Conservation (phyloP, 139 green algal genomes). For the Haematococcus lacustris region DNA sequence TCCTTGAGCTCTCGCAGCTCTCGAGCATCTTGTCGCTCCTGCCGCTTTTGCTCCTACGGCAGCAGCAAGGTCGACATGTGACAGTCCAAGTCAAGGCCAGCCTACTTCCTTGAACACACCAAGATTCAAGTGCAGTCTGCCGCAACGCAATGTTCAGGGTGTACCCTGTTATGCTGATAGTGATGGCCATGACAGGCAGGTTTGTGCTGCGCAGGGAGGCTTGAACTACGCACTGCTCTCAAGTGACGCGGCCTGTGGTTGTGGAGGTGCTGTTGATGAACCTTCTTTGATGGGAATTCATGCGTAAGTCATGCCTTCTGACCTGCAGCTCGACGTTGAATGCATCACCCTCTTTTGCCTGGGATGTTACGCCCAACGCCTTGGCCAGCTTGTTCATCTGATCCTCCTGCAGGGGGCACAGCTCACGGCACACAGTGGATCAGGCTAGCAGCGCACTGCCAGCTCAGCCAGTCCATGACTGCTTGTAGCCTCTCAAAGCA, state of each 20-base stretch:
- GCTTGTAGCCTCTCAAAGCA: not conserved
- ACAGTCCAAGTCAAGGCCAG: not conserved
- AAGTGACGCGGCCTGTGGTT: not conserved
- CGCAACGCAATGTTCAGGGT: too few relatives aligned
- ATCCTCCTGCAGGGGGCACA: too few relatives aligned
- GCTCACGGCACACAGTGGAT: too few relatives aligned
- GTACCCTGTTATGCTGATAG: too few relatives aligned
- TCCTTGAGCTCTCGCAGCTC: not conserved
- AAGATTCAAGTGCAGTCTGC: not conserved
- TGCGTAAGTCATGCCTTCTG: not conserved
- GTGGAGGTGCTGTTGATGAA: not conserved
- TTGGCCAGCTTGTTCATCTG: slow-evolving; percentile 72
- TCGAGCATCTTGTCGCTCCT: not conserved
- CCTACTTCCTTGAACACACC: not conserved
- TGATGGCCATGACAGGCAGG: not conserved
- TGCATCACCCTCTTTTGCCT: slow-evolving; percentile 79
- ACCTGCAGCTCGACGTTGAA: slow-evolving; percentile 85
- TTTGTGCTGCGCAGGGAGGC: not conserved
- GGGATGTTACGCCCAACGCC: slow-evolving; percentile 56
- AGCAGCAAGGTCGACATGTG: not conserved
- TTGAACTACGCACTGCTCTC: not conserved
- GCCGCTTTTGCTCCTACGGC: not conserved
- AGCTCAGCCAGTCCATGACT: not conserved
- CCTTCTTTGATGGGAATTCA: not conserved
- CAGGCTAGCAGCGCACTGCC: not conserved